Conservation (phyloP, 2,329 filamentous ascomycete species). For the Colletotrichum lini region DNA sequence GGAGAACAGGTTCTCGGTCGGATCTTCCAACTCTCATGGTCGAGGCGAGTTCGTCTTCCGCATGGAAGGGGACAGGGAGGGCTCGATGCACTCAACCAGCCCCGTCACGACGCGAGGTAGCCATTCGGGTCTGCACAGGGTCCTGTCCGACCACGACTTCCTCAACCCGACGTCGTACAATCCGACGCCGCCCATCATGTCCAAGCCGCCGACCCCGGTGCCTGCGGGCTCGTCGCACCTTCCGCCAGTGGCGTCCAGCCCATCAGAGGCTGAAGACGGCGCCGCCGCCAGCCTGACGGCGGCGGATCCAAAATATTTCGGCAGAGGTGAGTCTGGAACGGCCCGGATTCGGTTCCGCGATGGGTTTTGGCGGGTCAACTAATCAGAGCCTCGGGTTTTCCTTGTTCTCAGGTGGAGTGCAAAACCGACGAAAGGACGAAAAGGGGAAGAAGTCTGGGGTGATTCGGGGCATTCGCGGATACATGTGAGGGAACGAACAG, state of each 20-base stretch:
- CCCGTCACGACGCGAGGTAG: conserved; percentile 54
- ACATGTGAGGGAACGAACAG: conserved; percentile 46
- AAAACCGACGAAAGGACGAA: conserved; percentile 65
- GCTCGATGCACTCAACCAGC: conserved; percentile 50
- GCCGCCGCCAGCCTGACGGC: conserved; percentile 49
- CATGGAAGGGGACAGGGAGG: conserved; percentile 44
- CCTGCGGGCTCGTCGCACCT: conserved; percentile 51
- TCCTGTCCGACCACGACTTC: conserved; percentile 61
- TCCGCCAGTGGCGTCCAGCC: conserved; percentile 56
- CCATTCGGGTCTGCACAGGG: conserved; percentile 52
- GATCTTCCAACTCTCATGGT: conserved; percentile 39
- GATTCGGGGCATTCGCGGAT: conserved; percentile 59
- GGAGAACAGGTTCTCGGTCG: conserved; percentile 39
- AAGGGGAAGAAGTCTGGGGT: conserved; percentile 62
- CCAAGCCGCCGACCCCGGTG: conserved; percentile 48
- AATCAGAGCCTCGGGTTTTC: conserved; percentile 14
- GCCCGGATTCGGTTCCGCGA: conserved; percentile 42
- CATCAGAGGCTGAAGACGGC: conserved; percentile 45
- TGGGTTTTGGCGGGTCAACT: conserved; percentile 49
- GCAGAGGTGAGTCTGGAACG: conserved; percentile 58
- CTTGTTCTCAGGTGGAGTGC: conserved; percentile 58
- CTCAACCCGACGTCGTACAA: conserved; percentile 60
- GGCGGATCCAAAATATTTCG: conserved; percentile 60
- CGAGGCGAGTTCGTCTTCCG: conserved; percentile 40
- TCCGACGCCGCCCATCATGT: conserved; percentile 59